Base-by-base conservation (phyloP, 306 rosid species). In the Notholithocarpus densiflorus region DNA sequence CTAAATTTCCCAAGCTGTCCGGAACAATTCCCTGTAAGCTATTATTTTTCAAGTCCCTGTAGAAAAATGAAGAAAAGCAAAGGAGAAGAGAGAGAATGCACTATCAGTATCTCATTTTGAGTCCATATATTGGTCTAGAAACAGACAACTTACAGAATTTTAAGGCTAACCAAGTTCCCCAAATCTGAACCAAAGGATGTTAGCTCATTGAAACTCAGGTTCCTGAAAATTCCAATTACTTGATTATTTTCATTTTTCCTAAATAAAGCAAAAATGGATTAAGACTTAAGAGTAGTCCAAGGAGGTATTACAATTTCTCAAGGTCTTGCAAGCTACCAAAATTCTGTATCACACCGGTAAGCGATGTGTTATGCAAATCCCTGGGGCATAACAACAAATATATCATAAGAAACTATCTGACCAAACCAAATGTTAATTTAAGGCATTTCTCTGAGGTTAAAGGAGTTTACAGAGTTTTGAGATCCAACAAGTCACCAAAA, bases 301-400 rank as follows among this genome's bases (percentile, higher is more conserved):
- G 12, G 80, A 73, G 79, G 45, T 57, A 74, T 88, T 92, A 94
- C 98, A 94, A 74, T 87, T 87, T 92, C 83, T 90, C 86, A 79
- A 94, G 97, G 48, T 82, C 87, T 72, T 87, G 91, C 87, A 94
- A 83, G 89, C 95, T 86, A 78, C 80, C 97, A 88, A 94, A 77
- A 75, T 92, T 89, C 88, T 91, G 89, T 62, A 92, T 87, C 84
- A 86, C 89, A 51, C 98, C 97, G 1, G 89, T 11, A 79, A 94
- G 92, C 1, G 97, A 91, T 26, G 97, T 81, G 88, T 92, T 94
- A 84, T 91, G 98, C 85, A 94, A 83, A 87, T 92, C 94, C 92
- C 98, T 94, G 92, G 72, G 23, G 57, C 80, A 83, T 62, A 64
- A 79, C 71, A 54, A 34, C 45, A 24, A 4, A 75, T 29, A 56